Evolutionary conservation across 1,284 basidiomycete species (phyloP), one percentile per base, ranked within the genome.

Genomic region (Apiotrichum porosum): DNA sequence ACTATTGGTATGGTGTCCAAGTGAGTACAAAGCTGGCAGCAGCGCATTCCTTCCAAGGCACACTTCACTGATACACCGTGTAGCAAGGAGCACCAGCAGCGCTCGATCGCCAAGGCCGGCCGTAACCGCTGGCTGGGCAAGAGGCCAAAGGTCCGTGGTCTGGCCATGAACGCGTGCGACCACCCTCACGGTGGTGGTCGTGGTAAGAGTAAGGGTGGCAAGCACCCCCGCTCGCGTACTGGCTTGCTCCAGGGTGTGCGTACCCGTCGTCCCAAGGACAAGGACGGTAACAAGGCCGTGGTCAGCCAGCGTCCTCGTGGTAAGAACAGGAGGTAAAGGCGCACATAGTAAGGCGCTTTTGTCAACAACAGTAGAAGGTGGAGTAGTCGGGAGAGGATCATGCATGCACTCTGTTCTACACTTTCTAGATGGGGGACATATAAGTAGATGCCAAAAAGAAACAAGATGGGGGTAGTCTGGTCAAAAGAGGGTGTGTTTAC

Each of bases 101-200:
- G 83, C 19, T 82, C 78, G 40, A 75, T 97, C 37, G 94, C 92
- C 35, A 98, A 98, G 75, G 94, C 95, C 15, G 94, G 94, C 36
- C 76, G 94, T 55, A 79, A 78, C 42, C 79, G 95, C 41, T 95
- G 92, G 90, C 75, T 97, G 23, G 94, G 94, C 32, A 76, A 83
- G 60, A 76, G 86, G 62, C 94, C 94, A 3, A 82, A 82, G 56
- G 91, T 97, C 28, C 84, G 94, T 70, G 94, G 94, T 85, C 84
- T 97, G 55, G 94, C 94, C 22, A 97, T 97, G 94, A 98, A 98
- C 75, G 85, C 90, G 80, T 91, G 80, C 52, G 94, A 97, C 74
- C 94, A 98, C 75, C 93, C 94, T 56, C 92, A 80, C 73, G 94
- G 94, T 76, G 94, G 94, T 62, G 93, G 94, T 71, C 86, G 94